Base-by-base conservation (phyloP, 2,329 filamentous ascomycete genomes). In the Neonectria punicea region DNA sequence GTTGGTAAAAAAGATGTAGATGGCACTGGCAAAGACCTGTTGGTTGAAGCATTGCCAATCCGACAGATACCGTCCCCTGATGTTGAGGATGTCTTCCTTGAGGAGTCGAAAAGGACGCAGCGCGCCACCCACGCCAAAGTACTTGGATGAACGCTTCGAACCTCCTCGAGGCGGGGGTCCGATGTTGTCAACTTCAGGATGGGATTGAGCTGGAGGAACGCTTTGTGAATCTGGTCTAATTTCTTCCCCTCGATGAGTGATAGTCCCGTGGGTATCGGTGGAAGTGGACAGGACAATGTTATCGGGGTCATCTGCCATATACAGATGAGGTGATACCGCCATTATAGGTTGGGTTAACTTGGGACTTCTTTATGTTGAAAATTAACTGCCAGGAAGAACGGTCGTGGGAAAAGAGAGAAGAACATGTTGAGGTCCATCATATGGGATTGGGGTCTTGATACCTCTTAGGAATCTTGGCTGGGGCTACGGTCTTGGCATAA, bases 1-100 rank as follows among this genome's bases (percentile, higher is more conserved):
- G 73, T 90, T 90, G 30, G 88, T 90, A 73, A 91, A 90, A 80
- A 90, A 90, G 65, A 90, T 84, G 76, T 89, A 90, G 32, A 90
- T 84, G 1, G 88, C 85, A 71, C 87, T 89, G 25, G 89, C 88
- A 58, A 91, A 78, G 7, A 90, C 80, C 43, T 90, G 79, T 71
- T 91, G 89, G 71, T 90, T 90, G 76, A 91, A 90, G 22, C 85
- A 68, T 5, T 77, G 80, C 86, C 86, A 88, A 70, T 88, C 86
- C 2, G 85, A 87, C 2, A 80, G 53, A 71, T 84, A 88, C 69
- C 86, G 78, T 22, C 73, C 64, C 25, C 78, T 80, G 44, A 88
- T 71, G 60, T 84, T 86, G 39, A 72, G 47, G 2, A 83, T 68
- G 72, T 88, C 86, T 58, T 85, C 80, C 65, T 77, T 82, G 2